Evolutionary conservation across 1,139 yeast species (phyloP).

Genomic region (Protomyces inouyei): DNA sequence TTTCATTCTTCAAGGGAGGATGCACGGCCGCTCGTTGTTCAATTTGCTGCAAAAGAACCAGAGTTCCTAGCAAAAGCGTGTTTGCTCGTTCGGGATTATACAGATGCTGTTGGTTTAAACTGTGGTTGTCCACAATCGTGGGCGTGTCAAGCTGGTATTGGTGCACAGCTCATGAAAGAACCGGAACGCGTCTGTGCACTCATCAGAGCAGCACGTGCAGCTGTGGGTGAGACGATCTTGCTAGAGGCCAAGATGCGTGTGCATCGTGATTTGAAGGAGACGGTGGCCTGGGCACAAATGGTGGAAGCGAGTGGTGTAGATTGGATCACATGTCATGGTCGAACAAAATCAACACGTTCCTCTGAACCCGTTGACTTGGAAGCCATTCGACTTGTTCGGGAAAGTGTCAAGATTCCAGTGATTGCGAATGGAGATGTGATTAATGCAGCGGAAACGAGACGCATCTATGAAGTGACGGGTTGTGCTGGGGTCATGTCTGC

Average conservation of each 20-base stretch:
- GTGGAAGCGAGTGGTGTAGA: constrained; percentile 89
- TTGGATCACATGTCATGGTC: constrained; percentile 88
- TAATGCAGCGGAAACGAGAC: constrained; percentile 55
- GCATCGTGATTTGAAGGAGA: constrained; percentile 64
- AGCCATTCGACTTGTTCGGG: constrained; percentile 66
- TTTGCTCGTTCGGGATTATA: constrained; percentile 81
- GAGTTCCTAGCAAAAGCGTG: constrained; percentile 79
- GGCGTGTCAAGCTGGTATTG: constrained; percentile 92
- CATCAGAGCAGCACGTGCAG: constrained; percentile 75
- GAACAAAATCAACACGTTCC: constrained; percentile 79
- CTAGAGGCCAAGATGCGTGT: constrained; percentile 89
- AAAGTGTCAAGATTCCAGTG: constrained; percentile 65
- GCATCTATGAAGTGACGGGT: constrained; percentile 61
- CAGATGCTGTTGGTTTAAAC: constrained; percentile 90
- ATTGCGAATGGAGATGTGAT: constrained; percentile 96
- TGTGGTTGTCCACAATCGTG: constrained; percentile 98
- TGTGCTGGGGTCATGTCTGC: constrained; percentile 92
- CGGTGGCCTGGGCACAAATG: constrained; percentile 61
- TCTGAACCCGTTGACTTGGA: constrained; percentile 76
- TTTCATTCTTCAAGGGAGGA: constrained; percentile 62
- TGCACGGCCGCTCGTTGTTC: constrained; percentile 65
- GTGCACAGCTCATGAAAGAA: constrained; percentile 87
- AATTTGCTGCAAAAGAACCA: constrained; percentile 85
- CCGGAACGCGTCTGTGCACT: constrained; percentile 75
- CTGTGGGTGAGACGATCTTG: constrained; percentile 63